A percentile compares a stretch with the other conserved stretches of the same genome.
phyloP scores from a whole-genome alignment of 495 filamentous ascomycete species.

The Penicillium turbatum region DNA sequence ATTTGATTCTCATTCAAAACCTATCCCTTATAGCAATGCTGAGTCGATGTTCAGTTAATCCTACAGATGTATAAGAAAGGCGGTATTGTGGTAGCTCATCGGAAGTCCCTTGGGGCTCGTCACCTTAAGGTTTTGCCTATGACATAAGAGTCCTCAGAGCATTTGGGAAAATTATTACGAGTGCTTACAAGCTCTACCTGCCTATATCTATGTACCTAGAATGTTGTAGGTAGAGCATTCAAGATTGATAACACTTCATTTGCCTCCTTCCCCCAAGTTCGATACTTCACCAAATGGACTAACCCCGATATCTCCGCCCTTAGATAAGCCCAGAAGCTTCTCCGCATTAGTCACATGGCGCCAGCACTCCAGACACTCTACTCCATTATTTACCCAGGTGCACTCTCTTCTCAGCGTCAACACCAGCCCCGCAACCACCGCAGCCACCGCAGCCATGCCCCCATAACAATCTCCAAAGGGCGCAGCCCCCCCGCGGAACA shows the following conservation, averaged over 20 bases:
- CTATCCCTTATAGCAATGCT: too few species aligned
- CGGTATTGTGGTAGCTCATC: not conserved
- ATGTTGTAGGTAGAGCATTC: too few species aligned
- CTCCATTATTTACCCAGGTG: too few species aligned
- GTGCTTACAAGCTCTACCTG: too few species aligned
- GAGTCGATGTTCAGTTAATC: too few species aligned
- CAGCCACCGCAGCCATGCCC: conserved; percentile 21
- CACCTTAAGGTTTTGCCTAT: too few species aligned
- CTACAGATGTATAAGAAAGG: not conserved
- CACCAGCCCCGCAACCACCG: not conserved
- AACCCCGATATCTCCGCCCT: conserved; percentile 21
- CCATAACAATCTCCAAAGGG: conserved; percentile 32
- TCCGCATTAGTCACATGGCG: conserved; percentile 34
- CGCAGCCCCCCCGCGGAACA: conserved; percentile 2
- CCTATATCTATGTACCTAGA: too few species aligned
- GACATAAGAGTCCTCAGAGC: too few species aligned
- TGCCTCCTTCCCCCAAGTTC: not conserved
- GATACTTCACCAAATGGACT: not conserved
- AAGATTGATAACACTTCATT: not conserved
- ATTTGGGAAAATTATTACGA: too few species aligned
- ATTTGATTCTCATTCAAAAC: too few species aligned
- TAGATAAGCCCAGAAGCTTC: conserved; percentile 33
- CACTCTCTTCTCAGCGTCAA: not conserved
- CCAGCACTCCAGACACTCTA: too few species aligned
- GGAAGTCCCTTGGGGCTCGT: not conserved